These are phyloP conservation scores for Rosa multiflora DNA, from an alignment of 306 rosid species.

Conservation along the genomic window DNA sequence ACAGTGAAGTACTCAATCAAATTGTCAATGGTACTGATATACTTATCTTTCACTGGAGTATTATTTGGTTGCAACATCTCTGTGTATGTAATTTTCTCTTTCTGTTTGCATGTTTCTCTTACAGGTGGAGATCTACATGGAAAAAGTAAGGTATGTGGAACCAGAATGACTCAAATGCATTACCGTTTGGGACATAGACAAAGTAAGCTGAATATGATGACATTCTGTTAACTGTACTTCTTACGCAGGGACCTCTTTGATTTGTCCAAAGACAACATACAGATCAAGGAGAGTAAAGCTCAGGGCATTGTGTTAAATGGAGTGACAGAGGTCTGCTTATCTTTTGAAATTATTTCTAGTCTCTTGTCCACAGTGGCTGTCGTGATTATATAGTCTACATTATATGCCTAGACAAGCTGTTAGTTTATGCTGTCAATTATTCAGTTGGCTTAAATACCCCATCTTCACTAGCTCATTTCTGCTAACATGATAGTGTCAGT, in stretches of 20 bases:
- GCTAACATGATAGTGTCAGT: background rate
- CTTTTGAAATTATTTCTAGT: background rate
- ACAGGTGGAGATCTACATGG: constrained; percentile 93
- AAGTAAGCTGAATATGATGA: constrained; percentile 8
- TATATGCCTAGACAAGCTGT: background rate
- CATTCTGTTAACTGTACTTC: constrained; percentile 11
- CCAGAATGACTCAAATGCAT: background rate
- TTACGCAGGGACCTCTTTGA: constrained; percentile 73
- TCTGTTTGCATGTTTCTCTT: constrained; percentile 20
- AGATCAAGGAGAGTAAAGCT: constrained; percentile 75
- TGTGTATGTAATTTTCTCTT: background rate
- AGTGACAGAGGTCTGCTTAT: constrained; percentile 56
- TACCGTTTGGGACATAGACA: background rate
- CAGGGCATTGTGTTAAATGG: constrained; percentile 70
- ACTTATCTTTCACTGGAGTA: background rate
- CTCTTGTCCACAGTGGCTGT: background rate
- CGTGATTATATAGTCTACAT: background rate
- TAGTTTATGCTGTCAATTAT: background rate
- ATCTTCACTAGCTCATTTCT: background rate
- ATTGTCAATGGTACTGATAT: constrained; percentile 66
- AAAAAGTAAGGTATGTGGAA: constrained; percentile 66
- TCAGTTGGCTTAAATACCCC: background rate
- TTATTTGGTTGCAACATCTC: constrained; percentile 1
- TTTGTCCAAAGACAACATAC: constrained; percentile 76
- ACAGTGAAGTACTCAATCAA: constrained; percentile 45